Conservation (phyloP, 768 basidiomycete genomes). For the Termitomyces sp. region DNA sequence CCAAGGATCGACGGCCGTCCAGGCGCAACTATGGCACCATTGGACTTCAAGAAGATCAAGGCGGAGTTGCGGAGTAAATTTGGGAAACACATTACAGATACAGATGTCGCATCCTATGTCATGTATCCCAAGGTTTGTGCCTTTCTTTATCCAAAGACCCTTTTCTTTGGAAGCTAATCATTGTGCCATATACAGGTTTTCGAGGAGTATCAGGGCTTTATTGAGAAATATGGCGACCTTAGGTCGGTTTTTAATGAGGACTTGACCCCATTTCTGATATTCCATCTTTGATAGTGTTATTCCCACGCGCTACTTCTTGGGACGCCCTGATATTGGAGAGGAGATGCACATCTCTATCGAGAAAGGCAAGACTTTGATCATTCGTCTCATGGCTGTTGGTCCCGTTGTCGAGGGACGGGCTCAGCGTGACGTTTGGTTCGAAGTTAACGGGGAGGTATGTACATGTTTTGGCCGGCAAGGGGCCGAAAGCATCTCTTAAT, state of each 20-base stretch:
- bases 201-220: conserved; percentile 93
- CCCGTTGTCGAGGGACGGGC: conserved; percentile 90
- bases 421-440: conserved; percentile 96
- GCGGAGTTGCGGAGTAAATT: conserved; percentile 89
- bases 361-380: conserved; percentile 94
- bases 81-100: conserved; percentile 91
- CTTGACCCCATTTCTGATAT: conserved; percentile 12
- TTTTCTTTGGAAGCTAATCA: not conserved
- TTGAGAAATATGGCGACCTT: conserved; percentile 93
- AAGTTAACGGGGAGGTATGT: conserved; percentile 90
- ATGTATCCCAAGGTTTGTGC: conserved; percentile 92
- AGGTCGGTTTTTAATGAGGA: conserved; percentile 48
- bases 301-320: conserved; percentile 96
- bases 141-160: not conserved
- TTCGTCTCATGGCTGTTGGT: conserved; percentile 93
- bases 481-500: conserved; percentile 8
- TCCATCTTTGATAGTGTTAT: conserved; percentile 58
- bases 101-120: conserved; percentile 91
- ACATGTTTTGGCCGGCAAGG: conserved; percentile 1
- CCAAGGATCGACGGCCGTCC: conserved; percentile 92
- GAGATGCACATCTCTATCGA: conserved; percentile 97
- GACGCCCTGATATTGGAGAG: conserved; percentile 86
- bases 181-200: conserved; percentile 60
- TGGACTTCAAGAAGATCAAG: conserved; percentile 97
- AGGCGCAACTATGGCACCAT: conserved; percentile 79